phyloP scores from a whole-genome alignment of 2,329 filamentous ascomycete genomes.

The Corynespora cassiicola region DNA sequence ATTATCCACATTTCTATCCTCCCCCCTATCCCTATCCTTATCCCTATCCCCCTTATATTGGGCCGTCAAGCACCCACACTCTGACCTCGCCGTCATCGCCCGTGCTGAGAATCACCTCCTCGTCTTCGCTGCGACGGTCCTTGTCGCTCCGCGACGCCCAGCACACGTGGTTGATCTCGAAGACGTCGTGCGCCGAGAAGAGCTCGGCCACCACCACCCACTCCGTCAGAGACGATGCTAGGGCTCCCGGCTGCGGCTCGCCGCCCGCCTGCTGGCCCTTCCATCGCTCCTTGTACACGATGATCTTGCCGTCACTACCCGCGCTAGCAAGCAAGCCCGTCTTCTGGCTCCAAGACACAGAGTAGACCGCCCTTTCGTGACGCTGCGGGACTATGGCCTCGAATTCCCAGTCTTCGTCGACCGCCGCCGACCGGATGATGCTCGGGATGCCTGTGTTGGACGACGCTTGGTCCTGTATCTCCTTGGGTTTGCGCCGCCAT shows the following conservation, averaged over 20 bases:
- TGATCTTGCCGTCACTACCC: conserved; percentile 83
- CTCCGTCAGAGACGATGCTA: conserved; percentile 48
- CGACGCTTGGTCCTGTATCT: conserved; percentile 52
- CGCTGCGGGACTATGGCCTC: conserved; percentile 75
- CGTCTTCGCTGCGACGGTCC: conserved; percentile 63
- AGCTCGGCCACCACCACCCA: conserved; percentile 78
- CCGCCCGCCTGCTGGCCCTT: conserved; percentile 22
- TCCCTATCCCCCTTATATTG: neutral
- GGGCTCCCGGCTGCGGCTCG: conserved; percentile 22
- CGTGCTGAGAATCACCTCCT: conserved; percentile 89
- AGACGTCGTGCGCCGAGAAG: conserved; percentile 83
- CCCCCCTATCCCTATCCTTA: too few relatives aligned
- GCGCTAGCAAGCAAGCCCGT: conserved; percentile 84
- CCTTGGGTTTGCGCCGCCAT: conserved; percentile 72
- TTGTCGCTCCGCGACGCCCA: conserved; percentile 84
- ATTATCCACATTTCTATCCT: neutral
- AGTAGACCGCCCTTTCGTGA: conserved; percentile 85
- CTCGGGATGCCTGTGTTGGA: conserved; percentile 76
- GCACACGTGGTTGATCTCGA: conserved; percentile 89
- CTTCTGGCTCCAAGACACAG: conserved; percentile 79
- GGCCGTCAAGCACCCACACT: conserved; percentile 69
- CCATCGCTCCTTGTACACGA: conserved; percentile 75
- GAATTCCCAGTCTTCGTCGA: conserved; percentile 85
- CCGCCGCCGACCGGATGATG: conserved; percentile 76
- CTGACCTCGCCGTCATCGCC: conserved; percentile 90